Percentiles rank a stretch among this genome's conserved stretches.
phyloP scores from a whole-genome alignment of 164 flowering plant species.

The Litsea cubeba region DNA sequence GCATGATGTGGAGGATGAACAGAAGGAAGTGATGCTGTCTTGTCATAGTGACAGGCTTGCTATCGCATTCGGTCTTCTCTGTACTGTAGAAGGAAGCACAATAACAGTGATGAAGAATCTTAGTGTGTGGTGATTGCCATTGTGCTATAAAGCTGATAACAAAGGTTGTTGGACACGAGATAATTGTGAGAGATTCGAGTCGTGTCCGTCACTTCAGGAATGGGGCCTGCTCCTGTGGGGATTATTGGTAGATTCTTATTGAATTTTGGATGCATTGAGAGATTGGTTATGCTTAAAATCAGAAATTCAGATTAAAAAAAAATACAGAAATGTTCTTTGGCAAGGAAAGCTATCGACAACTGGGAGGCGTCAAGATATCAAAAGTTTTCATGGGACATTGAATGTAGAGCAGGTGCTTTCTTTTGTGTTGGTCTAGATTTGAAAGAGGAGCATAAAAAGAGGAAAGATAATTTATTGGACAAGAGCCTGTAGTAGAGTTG shows the following conservation, averaged over 20 bases:
- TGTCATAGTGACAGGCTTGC: slow-evolving; percentile 16
- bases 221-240: slow-evolving; percentile 10
- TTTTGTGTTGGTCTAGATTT: not conserved
- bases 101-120: slow-evolving; percentile 15
- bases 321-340: not conserved
- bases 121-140: slow-evolving; percentile 15
- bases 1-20: slow-evolving; percentile 20
- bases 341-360: not conserved
- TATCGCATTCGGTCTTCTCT: slow-evolving; percentile 10
- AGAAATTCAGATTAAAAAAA: not conserved
- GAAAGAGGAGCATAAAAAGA: not conserved
- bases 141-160: slow-evolving; percentile 12
- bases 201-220: slow-evolving; percentile 12
- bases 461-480: too few species aligned
- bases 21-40: slow-evolving; percentile 12
- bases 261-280: not conserved
- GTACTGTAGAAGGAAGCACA: slow-evolving; percentile 12
- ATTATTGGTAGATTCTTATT: slow-evolving; percentile 9
- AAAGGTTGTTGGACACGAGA: slow-evolving; percentile 5
- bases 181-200: slow-evolving; percentile 12
- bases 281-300: too few species aligned
- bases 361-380: not conserved
- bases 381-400: not conserved
- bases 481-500: too few species aligned
- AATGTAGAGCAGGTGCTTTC: not conserved